These are phyloP conservation scores for Leishmania turanica DNA, from an alignment of 208 protist genomes.

Conservation along the genomic window DNA sequence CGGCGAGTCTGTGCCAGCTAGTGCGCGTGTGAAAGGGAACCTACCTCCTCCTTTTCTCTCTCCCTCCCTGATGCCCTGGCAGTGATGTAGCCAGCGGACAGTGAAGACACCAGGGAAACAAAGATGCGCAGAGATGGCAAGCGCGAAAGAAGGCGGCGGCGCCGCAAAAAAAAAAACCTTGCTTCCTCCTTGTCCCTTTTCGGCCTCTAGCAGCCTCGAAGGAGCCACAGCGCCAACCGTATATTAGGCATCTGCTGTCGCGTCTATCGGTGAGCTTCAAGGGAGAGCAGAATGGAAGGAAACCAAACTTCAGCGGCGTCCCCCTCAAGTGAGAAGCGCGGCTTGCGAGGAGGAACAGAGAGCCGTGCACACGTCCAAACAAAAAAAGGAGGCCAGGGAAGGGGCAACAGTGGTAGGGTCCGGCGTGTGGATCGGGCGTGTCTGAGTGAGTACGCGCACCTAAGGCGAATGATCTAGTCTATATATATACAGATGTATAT, in stretches of 20 bases:
- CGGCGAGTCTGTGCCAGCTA: not conserved
- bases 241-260: not conserved
- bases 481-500: not conserved
- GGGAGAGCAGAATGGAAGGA: not conserved
- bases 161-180: not conserved
- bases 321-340: not conserved
- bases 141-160: not conserved
- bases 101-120: not conserved
- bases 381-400: not conserved
- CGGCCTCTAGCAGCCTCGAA: not conserved
- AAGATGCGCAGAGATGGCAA: not conserved
- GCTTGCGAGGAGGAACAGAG: not conserved
- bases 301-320: not conserved
- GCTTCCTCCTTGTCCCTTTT: not conserved
- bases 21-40: not conserved
- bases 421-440: not conserved
- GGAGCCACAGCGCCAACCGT: not conserved
- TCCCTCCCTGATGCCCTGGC: not conserved
- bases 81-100: slow-evolving; percentile 1
- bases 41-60: not conserved
- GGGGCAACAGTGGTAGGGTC: not conserved
- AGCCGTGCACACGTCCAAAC: not conserved
- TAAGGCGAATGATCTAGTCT: not conserved
- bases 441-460: not conserved
- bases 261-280: not conserved